A percentile compares a stretch with the other conserved stretches of the same genome.
These are phyloP conservation scores for Chiua virens DNA, from an alignment of 768 basidiomycete genomes.

Conservation along the genomic window DNA sequence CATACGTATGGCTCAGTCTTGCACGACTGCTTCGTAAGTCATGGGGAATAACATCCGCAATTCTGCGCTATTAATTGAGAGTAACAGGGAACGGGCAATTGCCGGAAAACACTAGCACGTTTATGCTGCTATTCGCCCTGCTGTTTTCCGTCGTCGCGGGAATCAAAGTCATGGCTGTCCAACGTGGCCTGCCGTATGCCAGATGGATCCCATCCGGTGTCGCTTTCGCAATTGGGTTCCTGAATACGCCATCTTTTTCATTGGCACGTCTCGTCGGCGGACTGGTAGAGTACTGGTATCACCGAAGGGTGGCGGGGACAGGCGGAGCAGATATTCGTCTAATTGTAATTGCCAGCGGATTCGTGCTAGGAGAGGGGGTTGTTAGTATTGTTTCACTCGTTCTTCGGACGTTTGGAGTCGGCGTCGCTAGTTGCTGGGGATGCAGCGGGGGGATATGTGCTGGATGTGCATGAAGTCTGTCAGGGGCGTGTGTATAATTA, in stretches of 20 bases:
- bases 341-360: conserved; percentile 90
- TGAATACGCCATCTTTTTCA: conserved; percentile 95
- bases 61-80: conserved; percentile 1
- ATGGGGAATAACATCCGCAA: too few species aligned
- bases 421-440: conserved; percentile 82
- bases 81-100: conserved; percentile 75
- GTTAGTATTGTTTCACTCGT: conserved; percentile 78
- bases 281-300: conserved; percentile 70
- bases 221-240: conserved; percentile 93
- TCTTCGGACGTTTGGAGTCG: conserved; percentile 72
- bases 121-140: conserved; percentile 79
- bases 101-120: conserved; percentile 68
- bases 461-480: conserved; percentile 47
- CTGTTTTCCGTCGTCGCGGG: conserved; percentile 69
- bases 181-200: conserved; percentile 51
- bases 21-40: conserved; percentile 72
- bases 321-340: conserved; percentile 65
- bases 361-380: conserved; percentile 94
- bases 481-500: conserved; percentile 4
- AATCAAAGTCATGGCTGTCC: conserved; percentile 60
- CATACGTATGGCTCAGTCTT: conserved; percentile 88
- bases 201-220: conserved; percentile 90
- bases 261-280: conserved; percentile 91
- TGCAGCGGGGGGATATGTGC: conserved; percentile 76
- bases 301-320: conserved; percentile 46